Base-by-base conservation (phyloP, 768 basidiomycete genomes). In the Termitomyces sp. region DNA sequence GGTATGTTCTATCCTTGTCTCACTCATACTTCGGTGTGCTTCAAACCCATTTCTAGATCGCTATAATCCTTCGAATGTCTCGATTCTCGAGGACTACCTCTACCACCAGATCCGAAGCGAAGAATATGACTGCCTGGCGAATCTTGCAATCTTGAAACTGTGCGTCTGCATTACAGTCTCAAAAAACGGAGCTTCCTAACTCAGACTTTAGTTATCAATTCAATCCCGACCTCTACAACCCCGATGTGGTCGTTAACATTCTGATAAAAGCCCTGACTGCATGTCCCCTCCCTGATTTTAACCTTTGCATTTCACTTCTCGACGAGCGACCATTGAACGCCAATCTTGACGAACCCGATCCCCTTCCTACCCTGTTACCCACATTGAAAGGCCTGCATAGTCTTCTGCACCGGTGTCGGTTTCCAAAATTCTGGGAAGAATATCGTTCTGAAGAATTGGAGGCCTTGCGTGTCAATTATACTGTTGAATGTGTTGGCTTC, bases 61-160 rank as follows among this genome's bases (percentile, higher is more conserved):
- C 58, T 98, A 98, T 74, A 98, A 98, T 75, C 96, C 96, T 43
- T 87, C 88, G 53, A 98, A 98, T 71, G 86, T 96, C 58, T 79
- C 85, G 37, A 91, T 95, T 64, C 86, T 98, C 58, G 96, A 98
- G 75, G 96, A 98, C 70, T 98, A 98, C 76, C 86, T 98, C 59
- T 93, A 92, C 72, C 88, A 93, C 71, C 96, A 99, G 74, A 93
- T 94, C 62, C 83, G 89, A 64, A 89, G 85, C 66, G 87, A 89
- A 64, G 90, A 93, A 70, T 98, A 98, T 65, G 96, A 99, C 72
- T 88, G 92, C 65, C 83, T 98, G 42, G 93, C 96, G 32, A 98
- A 98, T 75, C 79, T 98, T 40, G 95, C 95, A 49, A 94, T 97
- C 62, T 72, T 98, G 48, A 98, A 98, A 75, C 77, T 98, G 91